These are phyloP conservation scores for Jaminaea rosea DNA, from an alignment of 1,284 basidiomycete species.

Conservation along the genomic window DNA sequence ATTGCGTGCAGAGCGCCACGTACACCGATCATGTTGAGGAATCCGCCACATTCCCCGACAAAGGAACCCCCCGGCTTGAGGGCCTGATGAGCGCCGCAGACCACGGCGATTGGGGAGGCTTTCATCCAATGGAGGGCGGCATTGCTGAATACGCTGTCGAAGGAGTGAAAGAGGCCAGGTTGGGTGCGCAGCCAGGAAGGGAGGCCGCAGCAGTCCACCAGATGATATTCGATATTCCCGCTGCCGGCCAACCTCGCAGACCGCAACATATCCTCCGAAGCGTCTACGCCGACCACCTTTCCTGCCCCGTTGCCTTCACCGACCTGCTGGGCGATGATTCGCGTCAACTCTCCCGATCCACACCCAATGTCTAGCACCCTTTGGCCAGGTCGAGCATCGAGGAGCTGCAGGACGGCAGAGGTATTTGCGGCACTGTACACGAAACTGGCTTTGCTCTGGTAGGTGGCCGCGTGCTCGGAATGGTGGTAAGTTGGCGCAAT, in stretches of 20 bases:
- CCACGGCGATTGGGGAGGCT: conserved; percentile 1
- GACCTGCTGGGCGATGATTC: conserved; percentile 2
- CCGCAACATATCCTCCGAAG: conserved; percentile 6
- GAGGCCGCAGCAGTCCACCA: neutral
- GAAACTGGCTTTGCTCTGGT: conserved; percentile 3
- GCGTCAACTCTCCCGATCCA: conserved; percentile 8
- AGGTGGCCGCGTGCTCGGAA: conserved; percentile 4
- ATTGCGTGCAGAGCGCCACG: conserved; percentile 4
- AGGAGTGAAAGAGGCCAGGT: neutral
- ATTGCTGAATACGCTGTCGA: conserved; percentile 14
- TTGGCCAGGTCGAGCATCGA: conserved; percentile 13
- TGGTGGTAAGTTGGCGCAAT: neutral
- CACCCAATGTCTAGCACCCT: conserved; percentile 12
- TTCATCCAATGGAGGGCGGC: conserved; percentile 15
- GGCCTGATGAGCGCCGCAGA: conserved; percentile 6
- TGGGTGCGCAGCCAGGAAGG: neutral
- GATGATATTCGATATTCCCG: neutral
- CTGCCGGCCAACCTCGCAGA: neutral
- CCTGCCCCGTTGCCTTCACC: neutral
- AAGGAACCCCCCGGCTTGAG: conserved; percentile 4
- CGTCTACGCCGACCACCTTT: conserved; percentile 10
- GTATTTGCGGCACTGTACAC: conserved; percentile 9
- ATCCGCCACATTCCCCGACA: conserved; percentile 9
- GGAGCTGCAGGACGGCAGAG: conserved; percentile 7
- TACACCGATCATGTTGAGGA: conserved; percentile 10